phyloP scores from a whole-genome alignment of 768 basidiomycete genomes.

The Cyclocybe aegerita region DNA sequence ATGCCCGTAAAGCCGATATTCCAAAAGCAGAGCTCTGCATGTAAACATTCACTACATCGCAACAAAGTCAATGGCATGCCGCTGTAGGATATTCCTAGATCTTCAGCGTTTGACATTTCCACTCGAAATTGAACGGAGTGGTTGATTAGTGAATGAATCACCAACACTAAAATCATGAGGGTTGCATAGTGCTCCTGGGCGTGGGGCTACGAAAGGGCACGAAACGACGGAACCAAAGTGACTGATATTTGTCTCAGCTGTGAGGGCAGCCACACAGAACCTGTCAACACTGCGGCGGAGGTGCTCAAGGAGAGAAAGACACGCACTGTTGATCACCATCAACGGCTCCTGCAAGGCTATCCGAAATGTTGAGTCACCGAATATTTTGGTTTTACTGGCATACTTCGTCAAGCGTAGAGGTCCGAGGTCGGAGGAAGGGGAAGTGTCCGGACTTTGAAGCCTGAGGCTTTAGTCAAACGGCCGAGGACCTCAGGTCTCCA shows the following conservation, averaged over 20 bases:
- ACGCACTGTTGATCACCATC: conserved; percentile 17
- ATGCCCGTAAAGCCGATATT: conserved; percentile 19
- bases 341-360: too few species aligned
- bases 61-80: conserved; percentile 23
- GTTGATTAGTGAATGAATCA: conserved; percentile 25
- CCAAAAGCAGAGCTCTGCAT: conserved; percentile 16
- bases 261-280: conserved; percentile 3
- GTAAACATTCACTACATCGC: conserved; percentile 20
- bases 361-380: too few species aligned
- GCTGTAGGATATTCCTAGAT: conserved; percentile 19
- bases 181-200: conserved; percentile 24
- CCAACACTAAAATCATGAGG: conserved; percentile 23
- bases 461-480: too few species aligned
- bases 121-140: conserved; percentile 21
- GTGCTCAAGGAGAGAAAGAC: too few species aligned
- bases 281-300: too few species aligned
- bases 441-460: too few species aligned
- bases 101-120: conserved; percentile 22
- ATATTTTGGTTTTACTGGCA: too few species aligned
- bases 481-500: too few species aligned
- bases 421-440: too few species aligned
- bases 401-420: too few species aligned
- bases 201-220: conserved; percentile 18
- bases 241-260: conserved; percentile 24
- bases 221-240: conserved; percentile 20